Base-by-base conservation (phyloP, 495 filamentous ascomycete genomes). In the Penicillium macrosclerotiorum region DNA sequence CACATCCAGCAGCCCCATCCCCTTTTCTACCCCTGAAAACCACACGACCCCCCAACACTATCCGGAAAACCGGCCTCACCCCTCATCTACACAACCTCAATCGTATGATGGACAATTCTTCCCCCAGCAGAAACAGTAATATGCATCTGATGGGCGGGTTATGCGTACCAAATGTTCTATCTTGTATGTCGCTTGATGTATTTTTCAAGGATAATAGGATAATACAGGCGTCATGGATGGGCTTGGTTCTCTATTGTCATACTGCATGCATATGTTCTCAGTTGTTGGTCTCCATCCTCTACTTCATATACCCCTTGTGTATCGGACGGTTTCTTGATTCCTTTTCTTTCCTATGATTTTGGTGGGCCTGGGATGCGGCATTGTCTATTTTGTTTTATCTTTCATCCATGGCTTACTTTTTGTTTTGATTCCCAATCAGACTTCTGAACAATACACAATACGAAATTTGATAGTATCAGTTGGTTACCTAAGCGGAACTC, bases 1-100 rank as follows among this genome's bases (percentile, higher is more conserved):
- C 35, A 75, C 75, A 26, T 66, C 76, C 0, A 77, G 59, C 20
- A 69, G 71, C 3, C 64, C 68, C 1, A 82, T 81, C 31, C 71
- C 68, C 4, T 81, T 82, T 59, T 67, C 66, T 0, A 47, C 64
- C 27, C 37, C 60, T 13, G 30, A 16, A 5, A 24, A 29, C 23
- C 38, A 47, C 5, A 13, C 37, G 6, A 19, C 13, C n/a, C 19
- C 13, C 9, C 42, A 27, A n/a, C 17, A n/a, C n/a, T n/a, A 13
- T 7, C 18, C 25, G 23, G 37, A 16, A 13, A 25, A 23, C 19
- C 31, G n/a, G 12, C n/a, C n/a, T n/a, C 22, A n/a, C 11, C 18
- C 36, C 13, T 9, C 33, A 3, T 6, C 30, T 20, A 23, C 30
- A 4, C 26, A 7, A 8, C 13, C 19, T 7, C 12, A 20, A n/a